A percentile compares a stretch with the other conserved stretches of the same genome.
Conservation (phyloP, 2,329 filamentous ascomycete genomes). For the Penicillium sp. region DNA sequence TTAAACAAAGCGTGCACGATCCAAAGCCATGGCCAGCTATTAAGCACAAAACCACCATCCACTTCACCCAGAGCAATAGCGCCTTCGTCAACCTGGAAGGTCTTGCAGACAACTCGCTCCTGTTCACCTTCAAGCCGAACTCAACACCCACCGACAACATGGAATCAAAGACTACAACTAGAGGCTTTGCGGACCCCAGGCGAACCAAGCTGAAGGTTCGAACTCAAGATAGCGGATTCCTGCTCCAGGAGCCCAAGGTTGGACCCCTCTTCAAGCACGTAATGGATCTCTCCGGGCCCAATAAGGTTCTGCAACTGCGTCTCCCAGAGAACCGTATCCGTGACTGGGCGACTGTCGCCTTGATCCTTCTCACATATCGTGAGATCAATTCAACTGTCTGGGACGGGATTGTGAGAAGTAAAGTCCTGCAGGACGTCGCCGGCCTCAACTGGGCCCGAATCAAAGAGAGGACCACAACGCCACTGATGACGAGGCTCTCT, state of each 20-base stretch:
- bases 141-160: conserved; percentile 6
- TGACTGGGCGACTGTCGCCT: conserved; percentile 29
- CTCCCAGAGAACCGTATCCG: conserved; percentile 24
- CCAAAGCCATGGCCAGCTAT: conserved; percentile 5
- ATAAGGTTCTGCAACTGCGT: conserved; percentile 23
- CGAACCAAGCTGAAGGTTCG: conserved; percentile 16
- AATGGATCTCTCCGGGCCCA: conserved; percentile 12
- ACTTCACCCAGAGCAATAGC: conserved; percentile 20
- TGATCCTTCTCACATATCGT: conserved; percentile 29
- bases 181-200: background rate
- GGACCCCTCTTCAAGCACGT: conserved; percentile 25
- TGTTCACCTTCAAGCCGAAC: conserved; percentile 23
- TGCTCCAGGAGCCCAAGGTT: conserved; percentile 4
- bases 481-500: background rate
- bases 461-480: background rate
- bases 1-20: conserved; percentile 23
- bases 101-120: conserved; percentile 28
- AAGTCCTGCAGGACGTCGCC: conserved; percentile 16
- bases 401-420: conserved; percentile 21
- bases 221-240: conserved; percentile 23
- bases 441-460: conserved; percentile 27
- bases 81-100: conserved; percentile 30
- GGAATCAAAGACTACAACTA: too few relatives aligned
- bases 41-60: conserved; percentile 8
- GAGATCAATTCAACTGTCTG: conserved; percentile 22